Conservation (phyloP, 169 alveolate species). For the Theileria sp. region DNA sequence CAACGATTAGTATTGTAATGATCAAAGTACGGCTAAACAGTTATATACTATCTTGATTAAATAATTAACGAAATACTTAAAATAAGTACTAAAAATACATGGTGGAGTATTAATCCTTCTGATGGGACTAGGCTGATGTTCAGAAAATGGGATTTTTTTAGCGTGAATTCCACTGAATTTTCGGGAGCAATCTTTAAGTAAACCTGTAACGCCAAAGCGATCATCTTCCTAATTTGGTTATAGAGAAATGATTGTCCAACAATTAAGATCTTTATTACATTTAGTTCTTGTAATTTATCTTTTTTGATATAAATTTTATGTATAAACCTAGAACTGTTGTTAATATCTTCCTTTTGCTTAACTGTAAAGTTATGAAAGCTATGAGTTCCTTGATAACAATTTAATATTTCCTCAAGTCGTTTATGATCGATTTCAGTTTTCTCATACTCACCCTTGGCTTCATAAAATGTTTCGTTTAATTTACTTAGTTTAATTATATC, state of each 20-base stretch:
- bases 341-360: constrained; percentile 63
- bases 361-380: constrained; percentile 79
- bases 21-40: constrained; percentile 55
- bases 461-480: constrained; percentile 23
- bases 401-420: constrained; percentile 59
- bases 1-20: constrained; percentile 46
- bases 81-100: constrained; percentile 16
- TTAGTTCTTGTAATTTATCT: constrained; percentile 22
- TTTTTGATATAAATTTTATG: constrained; percentile 66
- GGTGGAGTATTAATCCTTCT: constrained; percentile 72
- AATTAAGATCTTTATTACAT: constrained; percentile 67
- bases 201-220: constrained; percentile 74
- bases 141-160: constrained; percentile 36
- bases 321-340: constrained; percentile 76
- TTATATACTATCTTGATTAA: not conserved
- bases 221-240: constrained; percentile 83
- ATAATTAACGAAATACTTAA: not conserved
- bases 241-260: constrained; percentile 81
- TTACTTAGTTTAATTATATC: constrained; percentile 12
- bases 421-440: constrained; percentile 65
- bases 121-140: constrained; percentile 71
- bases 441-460: constrained; percentile 44
- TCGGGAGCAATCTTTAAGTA: constrained; percentile 77
- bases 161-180: constrained; percentile 67
- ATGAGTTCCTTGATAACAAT: constrained; percentile 74